phyloP scores from a whole-genome alignment of 2,329 filamentous ascomycete genomes.

The Cladosporium oxysporum region DNA sequence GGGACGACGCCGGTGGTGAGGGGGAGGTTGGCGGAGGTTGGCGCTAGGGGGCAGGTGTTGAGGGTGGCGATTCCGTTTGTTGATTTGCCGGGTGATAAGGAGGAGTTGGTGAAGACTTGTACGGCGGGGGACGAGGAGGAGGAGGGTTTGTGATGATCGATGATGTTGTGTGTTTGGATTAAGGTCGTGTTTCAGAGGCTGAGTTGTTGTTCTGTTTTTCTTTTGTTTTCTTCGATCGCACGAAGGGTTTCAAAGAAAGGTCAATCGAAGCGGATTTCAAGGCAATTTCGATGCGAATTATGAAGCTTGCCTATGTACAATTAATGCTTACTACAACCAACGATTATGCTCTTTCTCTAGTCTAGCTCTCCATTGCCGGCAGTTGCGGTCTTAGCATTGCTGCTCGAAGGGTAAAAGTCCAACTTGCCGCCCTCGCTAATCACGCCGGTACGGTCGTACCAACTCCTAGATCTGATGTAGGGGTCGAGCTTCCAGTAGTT shows the following conservation, averaged over 20 bases:
- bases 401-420: conserved; percentile 63
- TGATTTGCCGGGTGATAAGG: conserved; percentile 5
- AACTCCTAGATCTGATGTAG: conserved; percentile 76
- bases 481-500: conserved; percentile 92
- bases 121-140: not conserved
- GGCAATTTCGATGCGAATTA: not conserved
- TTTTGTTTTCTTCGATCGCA: not conserved
- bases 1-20: not conserved
- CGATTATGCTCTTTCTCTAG: not conserved
- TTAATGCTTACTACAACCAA: not conserved
- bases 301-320: not conserved
- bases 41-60: not conserved
- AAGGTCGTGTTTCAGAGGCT: not conserved
- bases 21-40: not conserved
- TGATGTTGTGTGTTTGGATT: no score
- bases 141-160: no score
- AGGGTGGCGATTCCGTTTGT: not conserved
- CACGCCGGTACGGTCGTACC: conserved; percentile 80
- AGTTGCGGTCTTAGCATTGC: not conserved
- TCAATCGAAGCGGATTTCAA: not conserved
- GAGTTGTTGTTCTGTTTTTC: not conserved
- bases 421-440: conserved; percentile 67
- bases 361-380: conserved; percentile 4
- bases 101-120: not conserved
- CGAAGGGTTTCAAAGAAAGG: not conserved